Conservation (phyloP, 2,329 filamentous ascomycete species). For the Pseudogymnoascus sp. region DNA sequence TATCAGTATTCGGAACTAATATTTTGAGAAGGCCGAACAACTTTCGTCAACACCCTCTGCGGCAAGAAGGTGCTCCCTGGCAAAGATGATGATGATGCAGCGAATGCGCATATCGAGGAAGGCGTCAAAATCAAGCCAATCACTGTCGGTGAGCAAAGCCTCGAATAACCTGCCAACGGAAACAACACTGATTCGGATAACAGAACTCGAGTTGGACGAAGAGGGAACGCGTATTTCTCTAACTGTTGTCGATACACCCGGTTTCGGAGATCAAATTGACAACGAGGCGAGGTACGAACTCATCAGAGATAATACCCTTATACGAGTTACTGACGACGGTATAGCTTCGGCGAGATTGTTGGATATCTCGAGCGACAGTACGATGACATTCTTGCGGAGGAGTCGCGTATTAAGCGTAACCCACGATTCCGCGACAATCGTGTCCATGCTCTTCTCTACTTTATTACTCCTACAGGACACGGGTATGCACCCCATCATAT, state of each 20-base stretch:
- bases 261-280: constrained; percentile 98
- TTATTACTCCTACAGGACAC: constrained; percentile 96
- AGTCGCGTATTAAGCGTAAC: constrained; percentile 99
- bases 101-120: constrained; percentile 85
- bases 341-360: constrained; percentile 92
- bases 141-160: constrained; percentile 70
- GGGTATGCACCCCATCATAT: constrained; percentile 50
- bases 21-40: constrained; percentile 69
- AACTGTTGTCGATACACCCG: constrained; percentile 96
- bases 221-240: constrained; percentile 97
- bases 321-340: constrained; percentile 23
- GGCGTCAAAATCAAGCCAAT: constrained; percentile 98
- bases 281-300: constrained; percentile 81
- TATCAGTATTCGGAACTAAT: constrained; percentile 12
- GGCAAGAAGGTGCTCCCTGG: constrained; percentile 84
- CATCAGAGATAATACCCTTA: constrained; percentile 5
- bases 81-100: constrained; percentile 89
- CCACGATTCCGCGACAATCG: constrained; percentile 98
- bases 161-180: not conserved
- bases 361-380: constrained; percentile 99
- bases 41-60: constrained; percentile 99
- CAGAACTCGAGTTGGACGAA: constrained; percentile 92
- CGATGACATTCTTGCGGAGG: constrained; percentile 97
- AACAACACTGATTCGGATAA: constrained; percentile 28
- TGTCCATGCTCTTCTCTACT: constrained; percentile 96